Percentiles rank a stretch among this genome's conserved stretches.
phyloP scores from a whole-genome alignment of 768 basidiomycete species.

The Boletus sensibilis region DNA sequence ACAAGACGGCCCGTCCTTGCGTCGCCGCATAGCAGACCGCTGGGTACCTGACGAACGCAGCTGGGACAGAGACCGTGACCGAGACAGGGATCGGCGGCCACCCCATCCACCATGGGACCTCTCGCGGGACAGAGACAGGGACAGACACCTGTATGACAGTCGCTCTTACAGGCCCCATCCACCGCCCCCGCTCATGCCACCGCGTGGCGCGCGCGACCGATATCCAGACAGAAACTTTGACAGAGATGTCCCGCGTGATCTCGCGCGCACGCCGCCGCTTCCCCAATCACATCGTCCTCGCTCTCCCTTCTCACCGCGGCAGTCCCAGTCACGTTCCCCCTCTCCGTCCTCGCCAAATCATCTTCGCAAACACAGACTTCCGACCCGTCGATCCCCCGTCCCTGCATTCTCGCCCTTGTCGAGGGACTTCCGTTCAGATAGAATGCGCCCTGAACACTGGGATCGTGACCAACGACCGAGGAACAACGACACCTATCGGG shows the following conservation, averaged over 20 bases:
- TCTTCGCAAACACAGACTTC: conserved; percentile 32
- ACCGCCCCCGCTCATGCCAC: conserved; percentile 3
- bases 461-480: conserved; percentile 38
- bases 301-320: conserved; percentile 23
- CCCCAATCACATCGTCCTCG: conserved; percentile 22
- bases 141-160: conserved; percentile 20
- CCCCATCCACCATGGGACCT: conserved; percentile 19
- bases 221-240: conserved; percentile 23
- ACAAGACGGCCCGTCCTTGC: conserved; percentile 12
- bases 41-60: conserved; percentile 30
- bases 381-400: conserved; percentile 39
- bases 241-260: conserved; percentile 24
- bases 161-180: conserved; percentile 20
- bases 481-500: conserved; percentile 24
- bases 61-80: conserved; percentile 21
- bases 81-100: conserved; percentile 31
- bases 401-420: conserved; percentile 40
- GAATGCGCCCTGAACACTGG: conserved; percentile 34
- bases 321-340: conserved; percentile 39
- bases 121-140: conserved; percentile 25
- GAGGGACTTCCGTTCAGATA: conserved; percentile 36
- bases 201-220: conserved; percentile 25
- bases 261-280: conserved; percentile 21
- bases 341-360: conserved; percentile 37
- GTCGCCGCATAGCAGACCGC: conserved; percentile 21